Evolutionary conservation across 345 rosid species (phyloP).

Genomic region (Aquilaria sinensis): DNA sequence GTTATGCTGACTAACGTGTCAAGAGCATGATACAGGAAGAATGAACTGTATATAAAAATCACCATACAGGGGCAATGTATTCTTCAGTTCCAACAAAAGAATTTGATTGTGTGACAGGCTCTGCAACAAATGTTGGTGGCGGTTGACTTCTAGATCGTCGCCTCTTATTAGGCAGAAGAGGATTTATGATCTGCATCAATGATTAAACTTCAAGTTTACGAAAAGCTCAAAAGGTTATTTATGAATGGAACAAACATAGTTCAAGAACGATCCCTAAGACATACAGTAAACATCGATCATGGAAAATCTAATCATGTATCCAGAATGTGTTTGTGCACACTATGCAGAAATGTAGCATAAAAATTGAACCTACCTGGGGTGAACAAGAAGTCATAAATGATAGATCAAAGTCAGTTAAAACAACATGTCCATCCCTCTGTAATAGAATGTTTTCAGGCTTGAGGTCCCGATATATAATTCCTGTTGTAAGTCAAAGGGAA

Average conservation of each 20-base stretch:
- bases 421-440: conserved; percentile 76
- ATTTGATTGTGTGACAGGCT: conserved; percentile 70
- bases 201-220: conserved; percentile 1
- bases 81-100: conserved; percentile 98
- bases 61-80: conserved; percentile 91
- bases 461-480: conserved; percentile 85
- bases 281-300: no score
- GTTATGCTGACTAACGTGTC: no score
- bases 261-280: background rate
- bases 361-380: conserved; percentile 53
- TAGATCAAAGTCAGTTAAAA: conserved; percentile 88
- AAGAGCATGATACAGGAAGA: background rate
- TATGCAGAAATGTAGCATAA: background rate
- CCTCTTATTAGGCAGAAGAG: conserved; percentile 36
- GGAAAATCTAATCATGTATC: no score
- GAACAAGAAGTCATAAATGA: conserved; percentile 71
- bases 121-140: conserved; percentile 78
- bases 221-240: background rate
- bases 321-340: no score
- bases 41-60: conserved; percentile 3
- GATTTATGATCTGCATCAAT: conserved; percentile 54
- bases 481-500: conserved; percentile 24
- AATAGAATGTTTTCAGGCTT: conserved; percentile 95
- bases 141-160: conserved; percentile 72
- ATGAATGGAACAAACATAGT: background rate